Evolutionary conservation across 768 basidiomycete genomes (phyloP).

Genomic region (Naematelia aurantialba): DNA sequence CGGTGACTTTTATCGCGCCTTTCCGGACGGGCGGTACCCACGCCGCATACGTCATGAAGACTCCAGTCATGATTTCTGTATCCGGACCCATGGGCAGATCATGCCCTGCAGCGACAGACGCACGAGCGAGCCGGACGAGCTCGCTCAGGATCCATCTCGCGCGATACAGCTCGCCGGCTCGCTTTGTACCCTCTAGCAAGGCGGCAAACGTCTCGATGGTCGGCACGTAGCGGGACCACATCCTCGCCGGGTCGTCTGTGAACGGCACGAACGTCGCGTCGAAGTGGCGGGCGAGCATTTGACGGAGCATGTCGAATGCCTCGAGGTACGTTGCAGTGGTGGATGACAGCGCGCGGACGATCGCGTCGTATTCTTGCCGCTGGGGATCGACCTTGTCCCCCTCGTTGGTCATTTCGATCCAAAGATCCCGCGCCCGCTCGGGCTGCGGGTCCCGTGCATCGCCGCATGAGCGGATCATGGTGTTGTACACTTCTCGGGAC

Average conservation of each 20-base stretch:
- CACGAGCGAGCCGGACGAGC: slow-evolving; percentile 55
- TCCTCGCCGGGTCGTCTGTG: slow-evolving; percentile 18
- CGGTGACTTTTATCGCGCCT: slow-evolving; percentile 51
- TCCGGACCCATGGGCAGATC: slow-evolving; percentile 51
- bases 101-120: not conserved
- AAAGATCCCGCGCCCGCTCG: slow-evolving; percentile 87
- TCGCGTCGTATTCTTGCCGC: slow-evolving; percentile 68
- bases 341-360: slow-evolving; percentile 72
- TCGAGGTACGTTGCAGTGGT: slow-evolving; percentile 66
- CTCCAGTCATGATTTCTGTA: slow-evolving; percentile 70
- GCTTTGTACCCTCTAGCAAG: slow-evolving; percentile 83
- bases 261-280: slow-evolving; percentile 55
- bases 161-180: slow-evolving; percentile 74
- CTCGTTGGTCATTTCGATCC: slow-evolving; percentile 84
- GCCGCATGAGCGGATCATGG: slow-evolving; percentile 86
- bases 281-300: slow-evolving; percentile 78
- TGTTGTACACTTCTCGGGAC: slow-evolving; percentile 65
- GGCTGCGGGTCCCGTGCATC: slow-evolving; percentile 61
- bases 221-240: slow-evolving; percentile 56
- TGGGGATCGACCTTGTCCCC: slow-evolving; percentile 60
- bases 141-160: slow-evolving; percentile 89
- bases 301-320: slow-evolving; percentile 73
- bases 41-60: slow-evolving; percentile 82
- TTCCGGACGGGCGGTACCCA: slow-evolving; percentile 70
- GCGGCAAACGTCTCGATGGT: slow-evolving; percentile 70